A percentile compares a stretch with the other conserved stretches of the same genome.
These are phyloP conservation scores for Oryza meridionalis DNA, from an alignment of 176 grass and related monocot species.

Conservation along the genomic window DNA sequence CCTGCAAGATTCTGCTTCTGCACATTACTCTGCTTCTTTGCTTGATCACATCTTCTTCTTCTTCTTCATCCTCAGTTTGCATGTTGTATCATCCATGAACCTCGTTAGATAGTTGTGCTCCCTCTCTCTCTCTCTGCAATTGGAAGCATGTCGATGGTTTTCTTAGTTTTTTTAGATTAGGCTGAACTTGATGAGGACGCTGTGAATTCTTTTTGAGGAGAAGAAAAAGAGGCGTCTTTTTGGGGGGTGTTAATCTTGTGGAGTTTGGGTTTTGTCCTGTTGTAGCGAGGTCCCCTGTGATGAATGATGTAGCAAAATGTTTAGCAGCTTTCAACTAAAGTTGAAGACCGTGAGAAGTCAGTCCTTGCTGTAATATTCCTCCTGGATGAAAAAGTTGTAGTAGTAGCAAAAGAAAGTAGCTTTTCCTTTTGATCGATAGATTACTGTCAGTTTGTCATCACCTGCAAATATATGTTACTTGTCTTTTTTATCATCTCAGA, in stretches of 20 bases:
- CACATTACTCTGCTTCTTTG: not conserved
- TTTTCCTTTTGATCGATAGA: conserved; percentile 29
- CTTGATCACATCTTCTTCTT: conserved; percentile 6
- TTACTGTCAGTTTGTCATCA: conserved; percentile 28
- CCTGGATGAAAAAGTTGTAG: conserved; percentile 24
- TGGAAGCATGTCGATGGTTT: not conserved
- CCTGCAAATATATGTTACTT: not conserved
- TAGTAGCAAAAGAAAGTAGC: conserved; percentile 20
- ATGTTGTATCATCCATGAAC: not conserved
- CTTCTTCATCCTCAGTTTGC: not conserved
- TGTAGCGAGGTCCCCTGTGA: conserved; percentile 10
- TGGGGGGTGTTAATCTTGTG: conserved; percentile 28
- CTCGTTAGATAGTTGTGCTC: not conserved
- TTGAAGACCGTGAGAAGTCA: not conserved
- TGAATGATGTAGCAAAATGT: conserved; percentile 25
- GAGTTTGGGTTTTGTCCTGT: conserved; percentile 35
- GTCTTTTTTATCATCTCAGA: not conserved
- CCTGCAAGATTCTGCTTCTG: too few species aligned
- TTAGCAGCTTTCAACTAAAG: conserved; percentile 55
- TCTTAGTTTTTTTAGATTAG: not conserved
- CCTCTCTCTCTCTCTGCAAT: not conserved
- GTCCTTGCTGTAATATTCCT: conserved; percentile 46
- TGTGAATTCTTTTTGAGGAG: too few species aligned
- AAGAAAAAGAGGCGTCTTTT: conserved; percentile 30
- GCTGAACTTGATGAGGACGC: not conserved